Conservation (phyloP, 768 basidiomycete genomes). For the Grammothele lineata region DNA sequence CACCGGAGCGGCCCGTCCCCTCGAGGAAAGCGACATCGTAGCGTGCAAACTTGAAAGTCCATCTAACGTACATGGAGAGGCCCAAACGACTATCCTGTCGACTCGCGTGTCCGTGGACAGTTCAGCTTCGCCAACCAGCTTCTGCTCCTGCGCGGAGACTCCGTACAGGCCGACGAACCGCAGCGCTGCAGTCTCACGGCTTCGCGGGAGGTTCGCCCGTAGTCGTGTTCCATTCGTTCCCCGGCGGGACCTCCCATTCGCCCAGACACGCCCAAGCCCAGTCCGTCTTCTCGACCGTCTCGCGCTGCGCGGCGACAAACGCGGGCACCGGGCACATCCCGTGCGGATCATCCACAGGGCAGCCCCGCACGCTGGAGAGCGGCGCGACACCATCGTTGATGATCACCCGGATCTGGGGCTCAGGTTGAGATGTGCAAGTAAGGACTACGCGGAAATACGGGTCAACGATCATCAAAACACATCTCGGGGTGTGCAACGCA, state of each 20-base stretch:
- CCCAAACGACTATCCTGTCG: too few species aligned
- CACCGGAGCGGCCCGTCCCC: too few species aligned
- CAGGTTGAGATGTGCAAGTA: conserved; percentile 22
- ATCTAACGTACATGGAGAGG: too few species aligned
- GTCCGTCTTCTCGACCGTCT: conserved; percentile 60
- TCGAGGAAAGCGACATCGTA: too few species aligned
- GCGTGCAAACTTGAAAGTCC: too few species aligned
- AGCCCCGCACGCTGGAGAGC: conserved; percentile 40
- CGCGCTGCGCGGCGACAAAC: conserved; percentile 65
- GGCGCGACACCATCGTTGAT: conserved; percentile 47
- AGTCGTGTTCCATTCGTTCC: conserved; percentile 63
- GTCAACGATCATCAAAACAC: conserved; percentile 24
- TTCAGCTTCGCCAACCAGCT: too few species aligned
- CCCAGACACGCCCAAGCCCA: conserved; percentile 73
- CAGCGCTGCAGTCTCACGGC: too few species aligned
- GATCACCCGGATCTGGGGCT: conserved; percentile 33
- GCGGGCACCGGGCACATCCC: conserved; percentile 72
- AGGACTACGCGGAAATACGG: conserved; percentile 19
- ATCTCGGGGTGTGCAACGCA: conserved; percentile 30
- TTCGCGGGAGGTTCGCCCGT: conserved; percentile 55
- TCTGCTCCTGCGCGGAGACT: too few species aligned
- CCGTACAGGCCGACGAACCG: too few species aligned
- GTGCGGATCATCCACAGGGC: conserved; percentile 53
- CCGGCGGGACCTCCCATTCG: conserved; percentile 65
- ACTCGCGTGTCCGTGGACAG: too few species aligned